Evolutionary conservation across 75 land plant genomes (phyloP), one percentile per base, ranked within the genome.

Genomic region (Pinus taeda): DNA sequence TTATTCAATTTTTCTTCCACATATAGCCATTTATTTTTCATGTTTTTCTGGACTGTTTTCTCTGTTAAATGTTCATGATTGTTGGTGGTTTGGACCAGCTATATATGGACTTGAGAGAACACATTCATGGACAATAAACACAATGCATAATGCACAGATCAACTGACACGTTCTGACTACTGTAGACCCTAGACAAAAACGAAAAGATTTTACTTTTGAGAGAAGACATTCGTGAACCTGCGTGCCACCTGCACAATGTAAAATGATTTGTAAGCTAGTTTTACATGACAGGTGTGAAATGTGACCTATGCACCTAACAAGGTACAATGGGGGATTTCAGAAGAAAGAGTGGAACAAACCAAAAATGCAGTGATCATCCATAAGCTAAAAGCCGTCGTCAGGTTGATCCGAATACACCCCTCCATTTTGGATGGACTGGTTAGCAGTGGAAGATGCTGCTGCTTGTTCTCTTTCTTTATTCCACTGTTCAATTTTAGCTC

Each of bases 401-500:
- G 71, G 8, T 17, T 69, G 71, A 39, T 69, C 42, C 20, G 71
- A 67, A 21, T 69, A n/a, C n/a, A 20, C 71, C 33, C 71, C 33
- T 9, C 71, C 42, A 69, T 42, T 69, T 45, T 17, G 15, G 2
- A 37, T 15, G 30, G 69, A 33, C 69, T 15, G 17, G 24, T 74
- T 78, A 26, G 73, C 79, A 36, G 55, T 65, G 21, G 18, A 69
- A 36, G 62, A 64, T 4, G 64, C 59, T 22, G 64, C 86, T 55
- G 77, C 70, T 59, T 88, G 87, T 26, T 92, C 97, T 74, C 82
- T 89, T 74, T 94, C 97, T 80, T 91, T 77, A 55, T 92, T 94
- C 97, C 97, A 94, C 71, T 92, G 92, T 75, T 90, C 97, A 75
- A 93, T 91, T 71, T 77, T 85, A 0, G 96, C 96, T 63, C 96